Base-by-base conservation (phyloP, 2,329 filamentous ascomycete species). In the Penicillium sp. region DNA sequence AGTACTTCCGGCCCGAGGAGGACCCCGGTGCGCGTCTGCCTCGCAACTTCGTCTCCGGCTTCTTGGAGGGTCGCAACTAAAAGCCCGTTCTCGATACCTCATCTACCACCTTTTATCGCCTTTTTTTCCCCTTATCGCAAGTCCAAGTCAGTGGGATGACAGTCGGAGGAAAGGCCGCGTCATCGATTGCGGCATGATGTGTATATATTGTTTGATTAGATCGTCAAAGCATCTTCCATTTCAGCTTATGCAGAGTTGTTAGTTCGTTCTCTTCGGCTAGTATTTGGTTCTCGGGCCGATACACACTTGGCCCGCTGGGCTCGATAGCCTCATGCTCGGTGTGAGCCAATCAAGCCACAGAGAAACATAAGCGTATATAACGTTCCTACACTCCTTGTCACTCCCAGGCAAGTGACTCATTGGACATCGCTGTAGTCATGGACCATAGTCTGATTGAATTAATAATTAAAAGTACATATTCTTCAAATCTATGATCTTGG, bases 1-100 rank as follows among this genome's bases (percentile, higher is more conserved):
- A 95, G 71, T 99, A 96, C 80, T 99, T 98, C 85, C 88, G 93
- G 75, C 85, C 88, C 70, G 93, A 98, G 78, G 91, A 87, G 82
- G 91, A 87, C 77, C 89, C 83, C 76, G 91, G 82, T 67, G 83
- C 86, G 69, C 87, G 86, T 75, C 80, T 97, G 78, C 94, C 94
- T 40, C 87, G 87, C 70, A 95, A 86, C 82, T 99, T 99, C 81
- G 96, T 99, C 81, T 85, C 88, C 69, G 92, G 92, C 51, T 99
- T 99, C 82, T 82, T 99, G 71, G 92, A 98, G 90, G 95, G 93
- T 81, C 75, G 86, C 75, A 79, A 75, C 71, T 74, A 72, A 68
- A 69, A 66, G 50, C 46, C 54, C 63, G 53, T 68, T 59, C 62
- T 60, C 47, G 60, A 55, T 58, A 62, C 50, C 49, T 51, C 56